Conservation (phyloP, 2,329 filamentous ascomycete genomes). For the Apiospora aurea region DNA sequence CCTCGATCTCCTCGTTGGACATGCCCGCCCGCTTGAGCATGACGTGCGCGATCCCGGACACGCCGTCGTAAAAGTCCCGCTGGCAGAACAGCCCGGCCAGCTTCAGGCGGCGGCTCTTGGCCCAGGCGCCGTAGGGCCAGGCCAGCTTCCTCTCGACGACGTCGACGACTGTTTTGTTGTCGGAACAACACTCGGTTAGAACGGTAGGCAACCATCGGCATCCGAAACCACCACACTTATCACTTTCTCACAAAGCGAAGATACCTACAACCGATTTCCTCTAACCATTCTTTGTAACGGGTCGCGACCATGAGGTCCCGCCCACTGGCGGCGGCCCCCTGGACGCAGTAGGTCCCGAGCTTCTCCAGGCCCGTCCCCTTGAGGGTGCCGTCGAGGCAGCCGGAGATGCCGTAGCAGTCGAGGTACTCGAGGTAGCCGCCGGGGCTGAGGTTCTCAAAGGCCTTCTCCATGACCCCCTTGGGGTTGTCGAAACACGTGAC, state of each 20-base stretch:
- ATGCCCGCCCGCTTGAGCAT: no score
- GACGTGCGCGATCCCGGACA: background rate
- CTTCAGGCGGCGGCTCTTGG: background rate
- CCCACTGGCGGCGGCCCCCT: no score
- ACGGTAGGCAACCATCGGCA: no score
- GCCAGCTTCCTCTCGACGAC: conserved; percentile 2
- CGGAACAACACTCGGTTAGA: no score
- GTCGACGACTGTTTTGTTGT: no score
- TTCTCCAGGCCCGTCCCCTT: background rate
- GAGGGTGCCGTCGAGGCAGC: conserved; percentile 28
- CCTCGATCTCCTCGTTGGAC: no score
- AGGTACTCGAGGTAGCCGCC: conserved; percentile 35
- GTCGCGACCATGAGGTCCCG: background rate
- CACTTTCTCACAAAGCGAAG: no score
- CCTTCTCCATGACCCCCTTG: conserved; percentile 28
- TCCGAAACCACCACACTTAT: no score
- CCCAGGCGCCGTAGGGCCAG: background rate
- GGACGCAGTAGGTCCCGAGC: no score
- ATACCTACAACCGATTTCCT: background rate
- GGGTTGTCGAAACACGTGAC: conserved; percentile 30
- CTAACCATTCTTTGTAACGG: background rate
- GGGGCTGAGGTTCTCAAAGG: conserved; percentile 33
- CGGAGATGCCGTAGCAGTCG: background rate
- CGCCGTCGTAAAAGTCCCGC: background rate
- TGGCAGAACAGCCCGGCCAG: background rate